phyloP scores from a whole-genome alignment of 164 flowering plant species.

The Paratinospora sagittata region DNA sequence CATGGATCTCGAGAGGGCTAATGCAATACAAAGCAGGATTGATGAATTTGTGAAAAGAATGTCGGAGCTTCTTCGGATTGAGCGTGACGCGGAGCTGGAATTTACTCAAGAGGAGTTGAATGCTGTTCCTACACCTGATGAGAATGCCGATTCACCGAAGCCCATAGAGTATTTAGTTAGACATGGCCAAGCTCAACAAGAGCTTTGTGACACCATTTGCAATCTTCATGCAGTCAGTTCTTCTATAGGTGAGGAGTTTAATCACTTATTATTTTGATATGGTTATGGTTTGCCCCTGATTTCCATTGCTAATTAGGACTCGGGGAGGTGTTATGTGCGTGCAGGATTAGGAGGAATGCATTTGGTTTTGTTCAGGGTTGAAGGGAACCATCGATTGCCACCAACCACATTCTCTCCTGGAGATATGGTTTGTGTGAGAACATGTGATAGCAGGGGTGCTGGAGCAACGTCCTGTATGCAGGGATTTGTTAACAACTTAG shows the following conservation, averaged over 20 bases:
- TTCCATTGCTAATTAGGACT: not conserved
- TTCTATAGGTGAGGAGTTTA: constrained; percentile 47
- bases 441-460: constrained; percentile 78
- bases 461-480: constrained; percentile 83
- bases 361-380: constrained; percentile 71
- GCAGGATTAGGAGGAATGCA: constrained; percentile 96
- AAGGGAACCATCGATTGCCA: constrained; percentile 77
- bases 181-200: constrained; percentile 90
- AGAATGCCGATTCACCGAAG: constrained; percentile 43
- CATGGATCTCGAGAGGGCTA: constrained; percentile 59
- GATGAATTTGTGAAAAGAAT: constrained; percentile 59
- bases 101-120: constrained; percentile 85
- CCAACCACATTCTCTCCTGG: constrained; percentile 93
- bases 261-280: not conserved
- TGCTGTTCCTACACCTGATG: constrained; percentile 67
- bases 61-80: constrained; percentile 75
- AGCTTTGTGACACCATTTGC: constrained; percentile 91
- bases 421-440: constrained; percentile 92
- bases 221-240: constrained; percentile 73
- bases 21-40: constrained; percentile 62
- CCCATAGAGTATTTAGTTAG: constrained; percentile 85
- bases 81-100: constrained; percentile 89
- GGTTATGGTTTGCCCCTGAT: too few relatives aligned
- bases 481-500: constrained; percentile 79
- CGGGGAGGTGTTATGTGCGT: constrained; percentile 1